Evolutionary conservation across 768 basidiomycete genomes (phyloP).

Genomic region (Dentipellis sp.): DNA sequence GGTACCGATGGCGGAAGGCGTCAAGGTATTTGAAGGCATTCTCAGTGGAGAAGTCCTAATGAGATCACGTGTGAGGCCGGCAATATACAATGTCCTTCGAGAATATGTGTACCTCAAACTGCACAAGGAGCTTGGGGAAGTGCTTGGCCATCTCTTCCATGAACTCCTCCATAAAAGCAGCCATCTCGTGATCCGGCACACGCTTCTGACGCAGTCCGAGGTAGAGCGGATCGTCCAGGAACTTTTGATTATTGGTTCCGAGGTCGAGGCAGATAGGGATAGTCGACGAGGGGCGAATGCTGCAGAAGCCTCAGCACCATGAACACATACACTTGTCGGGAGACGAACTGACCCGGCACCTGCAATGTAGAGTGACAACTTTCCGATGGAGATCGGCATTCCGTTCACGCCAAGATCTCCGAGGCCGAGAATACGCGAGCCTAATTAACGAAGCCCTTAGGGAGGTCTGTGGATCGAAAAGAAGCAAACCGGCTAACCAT

Average conservation of each 20-base stretch:
- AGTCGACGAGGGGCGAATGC: constrained; percentile 68
- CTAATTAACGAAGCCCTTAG: constrained; percentile 25
- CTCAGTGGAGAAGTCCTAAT: constrained; percentile 83
- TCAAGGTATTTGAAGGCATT: constrained; percentile 84
- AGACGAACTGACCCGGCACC: constrained; percentile 63
- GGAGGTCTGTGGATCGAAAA: not conserved
- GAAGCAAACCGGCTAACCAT: constrained; percentile 39
- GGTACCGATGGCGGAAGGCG: constrained; percentile 65
- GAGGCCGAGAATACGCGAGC: constrained; percentile 82
- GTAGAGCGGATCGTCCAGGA: constrained; percentile 83
- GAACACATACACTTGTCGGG: not conserved
- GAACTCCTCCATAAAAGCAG: constrained; percentile 88
- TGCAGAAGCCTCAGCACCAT: constrained; percentile 18
- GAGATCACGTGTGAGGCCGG: not conserved
- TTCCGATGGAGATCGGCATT: constrained; percentile 88
- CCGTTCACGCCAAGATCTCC: constrained; percentile 80
- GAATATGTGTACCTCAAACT: constrained; percentile 55
- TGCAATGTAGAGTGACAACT: constrained; percentile 82
- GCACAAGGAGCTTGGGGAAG: constrained; percentile 78
- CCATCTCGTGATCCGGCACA: constrained; percentile 52
- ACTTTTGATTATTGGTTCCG: constrained; percentile 77
- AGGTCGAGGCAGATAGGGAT: constrained; percentile 83
- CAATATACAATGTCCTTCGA: not conserved
- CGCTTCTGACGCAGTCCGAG: constrained; percentile 74
- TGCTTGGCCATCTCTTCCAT: constrained; percentile 69